A percentile compares a stretch with the other conserved stretches of the same genome.
Evolutionary conservation across 148 eudicot genomes (phyloP).

Genomic region (Pouteria glomerata): DNA sequence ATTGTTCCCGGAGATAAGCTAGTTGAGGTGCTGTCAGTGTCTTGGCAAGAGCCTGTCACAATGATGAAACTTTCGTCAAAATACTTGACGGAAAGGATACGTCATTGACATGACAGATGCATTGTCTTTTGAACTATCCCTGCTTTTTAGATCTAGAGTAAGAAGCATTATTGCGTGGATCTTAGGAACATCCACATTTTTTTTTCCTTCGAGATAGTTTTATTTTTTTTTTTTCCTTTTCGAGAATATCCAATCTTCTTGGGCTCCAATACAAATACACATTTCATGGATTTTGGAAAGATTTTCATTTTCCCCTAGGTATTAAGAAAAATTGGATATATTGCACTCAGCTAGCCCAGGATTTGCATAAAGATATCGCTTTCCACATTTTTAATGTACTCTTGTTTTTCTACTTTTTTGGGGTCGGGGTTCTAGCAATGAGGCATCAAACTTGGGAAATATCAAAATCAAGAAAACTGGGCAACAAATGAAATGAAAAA

Average conservation of each 20-base stretch:
- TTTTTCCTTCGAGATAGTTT: no score
- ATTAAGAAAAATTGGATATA: neutral
- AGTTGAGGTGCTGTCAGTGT: slow-evolving; percentile 72
- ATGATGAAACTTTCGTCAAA: slow-evolving; percentile 4
- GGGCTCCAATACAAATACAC: neutral
- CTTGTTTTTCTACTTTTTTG: neutral
- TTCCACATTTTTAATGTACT: neutral
- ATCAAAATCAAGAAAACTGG: neutral
- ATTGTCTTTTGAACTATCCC: no score
- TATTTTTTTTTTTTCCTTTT: no score
- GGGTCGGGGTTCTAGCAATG: neutral
- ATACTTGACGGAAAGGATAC: neutral
- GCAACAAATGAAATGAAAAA: neutral
- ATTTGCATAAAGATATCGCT: neutral
- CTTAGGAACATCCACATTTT: no score
- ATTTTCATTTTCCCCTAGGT: neutral
- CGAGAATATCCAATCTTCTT: neutral
- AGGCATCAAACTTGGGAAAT: neutral
- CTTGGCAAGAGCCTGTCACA: slow-evolving; percentile 81
- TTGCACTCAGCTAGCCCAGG: neutral
- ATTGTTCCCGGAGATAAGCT: slow-evolving; percentile 75
- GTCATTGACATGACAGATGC: neutral
- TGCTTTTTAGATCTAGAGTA: no score
- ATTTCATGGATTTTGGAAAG: neutral
- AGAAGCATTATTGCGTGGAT: no score